Evolutionary conservation across 164 flowering plant genomes (phyloP).

Genomic region (Vitis rupestris): DNA sequence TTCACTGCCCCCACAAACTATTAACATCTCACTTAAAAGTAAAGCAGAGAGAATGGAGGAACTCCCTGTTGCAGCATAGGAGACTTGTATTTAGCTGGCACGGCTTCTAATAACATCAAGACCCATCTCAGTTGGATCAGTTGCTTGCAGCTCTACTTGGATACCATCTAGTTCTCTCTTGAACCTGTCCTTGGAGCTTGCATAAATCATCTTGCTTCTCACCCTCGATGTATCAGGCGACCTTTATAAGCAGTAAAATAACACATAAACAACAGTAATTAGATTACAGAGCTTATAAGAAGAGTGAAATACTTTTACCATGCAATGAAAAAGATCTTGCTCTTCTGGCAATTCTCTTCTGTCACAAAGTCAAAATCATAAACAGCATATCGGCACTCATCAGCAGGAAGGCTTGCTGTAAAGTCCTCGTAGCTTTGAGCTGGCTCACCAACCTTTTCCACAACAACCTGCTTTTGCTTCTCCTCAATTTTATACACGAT

Average conservation of each 20-base stretch:
- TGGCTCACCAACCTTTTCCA: conserved; percentile 44
- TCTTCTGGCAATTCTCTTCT: conserved; percentile 32
- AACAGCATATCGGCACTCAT: conserved; percentile 48
- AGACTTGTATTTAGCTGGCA: conserved; percentile 20
- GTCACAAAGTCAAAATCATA: conserved; percentile 39
- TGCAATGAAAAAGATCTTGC: conserved; percentile 34
- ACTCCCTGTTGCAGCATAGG: background rate
- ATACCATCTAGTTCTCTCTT: conserved; percentile 49
- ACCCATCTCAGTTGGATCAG: conserved; percentile 50
- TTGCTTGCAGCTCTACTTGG: conserved; percentile 50
- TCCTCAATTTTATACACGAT: conserved; percentile 36
- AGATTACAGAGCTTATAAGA: background rate
- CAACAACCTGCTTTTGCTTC: conserved; percentile 34
- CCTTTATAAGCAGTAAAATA: conserved; percentile 12
- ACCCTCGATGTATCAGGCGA: conserved; percentile 35
- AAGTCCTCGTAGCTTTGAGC: conserved; percentile 38
- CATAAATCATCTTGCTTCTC: conserved; percentile 55
- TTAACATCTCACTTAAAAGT: conserved; percentile 16
- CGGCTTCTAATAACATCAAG: conserved; percentile 46
- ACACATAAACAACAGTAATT: background rate
- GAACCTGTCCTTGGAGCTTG: conserved; percentile 50
- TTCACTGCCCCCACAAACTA: conserved; percentile 12
- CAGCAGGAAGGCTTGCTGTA: conserved; percentile 37
- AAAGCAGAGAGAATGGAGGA: background rate
- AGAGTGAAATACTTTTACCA: conserved; percentile 11